Evolutionary conservation across 768 basidiomycete genomes (phyloP), one percentile per base, ranked within the genome.

Genomic region (Phaffia tasmanica): DNA sequence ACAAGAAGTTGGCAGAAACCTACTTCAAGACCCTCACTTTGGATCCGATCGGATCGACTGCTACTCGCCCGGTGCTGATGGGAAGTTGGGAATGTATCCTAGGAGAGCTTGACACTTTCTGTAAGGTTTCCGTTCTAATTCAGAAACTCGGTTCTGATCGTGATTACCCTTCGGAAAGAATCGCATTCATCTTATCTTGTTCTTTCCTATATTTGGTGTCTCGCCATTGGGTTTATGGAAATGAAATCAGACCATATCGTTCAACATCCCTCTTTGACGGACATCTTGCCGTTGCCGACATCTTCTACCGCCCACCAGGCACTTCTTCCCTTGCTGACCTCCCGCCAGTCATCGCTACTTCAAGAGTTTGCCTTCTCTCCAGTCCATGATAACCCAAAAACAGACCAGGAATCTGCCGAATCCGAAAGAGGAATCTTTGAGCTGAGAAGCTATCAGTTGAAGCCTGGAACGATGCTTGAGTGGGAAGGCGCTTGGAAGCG

Each of bases 401-500:
- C 8, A 23, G 49, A 23, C 48, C 46, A 62, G n/a, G 11, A 11
- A 18, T 21, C 32, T n/a, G 92, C 93, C 6, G 86, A 82, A 71
- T 81, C 84, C 5, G 83, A 87, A 71, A 94, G 93, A 7, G 94
- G 95, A 6, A 80, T 99, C 56, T 99, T 95, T 74, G 95, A 99
- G 77, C 79, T 98, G 72, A 82, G 95, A 72, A 84, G 82, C 48
- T 99, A 99, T 77, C 48, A 84, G 84, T 77, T 95, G 66, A 84
- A 86, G 72, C 89, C 94, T 4, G 95, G 95, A 9, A 85, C 86
- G 8, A 80, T 98, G 62, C 77, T 98, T 63, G 92, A 98, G 73
- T 98, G 95, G 95, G 95, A 98, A 74, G 81, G 84, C 64, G 82
- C 89, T 69, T 98, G 95, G 91, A 84, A 92, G 69, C 82, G 81